Conservation (phyloP, 2,329 filamentous ascomycete genomes). For the Magnaporthales sp. region DNA sequence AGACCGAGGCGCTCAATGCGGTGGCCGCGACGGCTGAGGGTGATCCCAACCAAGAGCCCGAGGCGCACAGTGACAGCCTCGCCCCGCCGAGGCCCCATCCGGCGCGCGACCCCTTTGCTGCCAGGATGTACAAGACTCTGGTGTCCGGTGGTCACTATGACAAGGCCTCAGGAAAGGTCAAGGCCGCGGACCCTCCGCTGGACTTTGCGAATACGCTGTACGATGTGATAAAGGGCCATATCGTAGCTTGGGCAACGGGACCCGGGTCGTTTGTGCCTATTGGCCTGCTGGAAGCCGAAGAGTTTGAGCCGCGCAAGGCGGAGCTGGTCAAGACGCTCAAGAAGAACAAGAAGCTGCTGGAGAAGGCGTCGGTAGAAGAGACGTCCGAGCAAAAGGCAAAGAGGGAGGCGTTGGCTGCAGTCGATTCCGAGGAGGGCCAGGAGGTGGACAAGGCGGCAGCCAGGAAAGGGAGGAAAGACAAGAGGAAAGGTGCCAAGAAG, state of each 20-base stretch:
- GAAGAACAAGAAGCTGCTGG: constrained; percentile 62
- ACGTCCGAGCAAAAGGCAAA: constrained; percentile 41
- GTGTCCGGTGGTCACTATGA: constrained; percentile 87
- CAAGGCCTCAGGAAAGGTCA: constrained; percentile 58
- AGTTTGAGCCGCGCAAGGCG: constrained; percentile 47
- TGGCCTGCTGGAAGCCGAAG: constrained; percentile 63
- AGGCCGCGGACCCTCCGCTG: constrained; percentile 65
- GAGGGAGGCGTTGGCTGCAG: constrained; percentile 19
- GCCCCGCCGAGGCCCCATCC: constrained; percentile 41
- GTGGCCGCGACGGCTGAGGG: constrained; percentile 55
- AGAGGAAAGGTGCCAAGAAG: constrained; percentile 30
- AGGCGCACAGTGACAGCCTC: constrained; percentile 26
- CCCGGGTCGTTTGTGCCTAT: constrained; percentile 81
- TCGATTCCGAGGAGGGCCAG: constrained; percentile 22
- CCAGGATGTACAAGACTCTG: constrained; percentile 82
- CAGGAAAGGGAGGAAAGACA: constrained; percentile 31
- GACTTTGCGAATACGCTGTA: constrained; percentile 79
- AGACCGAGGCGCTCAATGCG: constrained; percentile 63
- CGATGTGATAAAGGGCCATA: constrained; percentile 63
- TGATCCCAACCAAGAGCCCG: constrained; percentile 31
- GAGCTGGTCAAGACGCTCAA: constrained; percentile 63
- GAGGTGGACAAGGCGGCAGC: constrained; percentile 34
- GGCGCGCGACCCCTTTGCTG: constrained; percentile 53
- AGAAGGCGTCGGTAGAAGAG: constrained; percentile 56
- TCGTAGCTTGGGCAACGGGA: constrained; percentile 79